Conservation (phyloP, 2,329 filamentous ascomycete species). For the Beauveria brongniartii region DNA sequence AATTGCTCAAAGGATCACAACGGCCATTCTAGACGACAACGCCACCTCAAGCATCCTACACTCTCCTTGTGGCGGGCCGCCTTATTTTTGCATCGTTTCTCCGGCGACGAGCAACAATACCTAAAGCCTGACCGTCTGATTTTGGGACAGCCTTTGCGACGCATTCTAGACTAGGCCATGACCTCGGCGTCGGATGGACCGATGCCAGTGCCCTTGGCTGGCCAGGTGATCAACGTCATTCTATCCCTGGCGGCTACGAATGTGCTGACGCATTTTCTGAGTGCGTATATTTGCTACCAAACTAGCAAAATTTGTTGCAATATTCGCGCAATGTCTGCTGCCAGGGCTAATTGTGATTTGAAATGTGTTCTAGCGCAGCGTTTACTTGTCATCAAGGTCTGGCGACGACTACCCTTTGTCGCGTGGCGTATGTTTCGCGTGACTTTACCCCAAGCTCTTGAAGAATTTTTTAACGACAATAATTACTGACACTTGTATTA, state of each 20-base stretch:
- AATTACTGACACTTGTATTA: neutral
- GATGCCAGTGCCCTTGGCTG: slow-evolving; percentile 23
- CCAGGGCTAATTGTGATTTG: neutral
- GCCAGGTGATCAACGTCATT: slow-evolving; percentile 28
- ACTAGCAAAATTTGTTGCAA: neutral
- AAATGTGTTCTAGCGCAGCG: slow-evolving; percentile 25
- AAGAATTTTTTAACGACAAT: neutral
- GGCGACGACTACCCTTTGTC: slow-evolving; percentile 33
- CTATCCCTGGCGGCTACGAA: slow-evolving; percentile 27
- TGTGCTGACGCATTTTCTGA: slow-evolving; percentile 28
- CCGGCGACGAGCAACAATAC: neutral
- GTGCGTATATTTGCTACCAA: slow-evolving; percentile 17
- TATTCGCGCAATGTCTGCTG: neutral
- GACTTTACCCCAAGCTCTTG: neutral
- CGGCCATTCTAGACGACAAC: neutral
- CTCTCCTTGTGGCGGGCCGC: neutral
- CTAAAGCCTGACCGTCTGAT: neutral
- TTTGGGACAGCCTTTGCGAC: no score
- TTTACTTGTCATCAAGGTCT: slow-evolving; percentile 27
- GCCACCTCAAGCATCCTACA: neutral
- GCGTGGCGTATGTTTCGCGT: slow-evolving; percentile 31
- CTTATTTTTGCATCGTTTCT: neutral
- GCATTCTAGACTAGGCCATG: neutral
- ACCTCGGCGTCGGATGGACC: neutral
- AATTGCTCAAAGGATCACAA: neutral